phyloP scores from a whole-genome alignment of 1,284 basidiomycete species.

The Cutaneotrichosporon sp. region DNA sequence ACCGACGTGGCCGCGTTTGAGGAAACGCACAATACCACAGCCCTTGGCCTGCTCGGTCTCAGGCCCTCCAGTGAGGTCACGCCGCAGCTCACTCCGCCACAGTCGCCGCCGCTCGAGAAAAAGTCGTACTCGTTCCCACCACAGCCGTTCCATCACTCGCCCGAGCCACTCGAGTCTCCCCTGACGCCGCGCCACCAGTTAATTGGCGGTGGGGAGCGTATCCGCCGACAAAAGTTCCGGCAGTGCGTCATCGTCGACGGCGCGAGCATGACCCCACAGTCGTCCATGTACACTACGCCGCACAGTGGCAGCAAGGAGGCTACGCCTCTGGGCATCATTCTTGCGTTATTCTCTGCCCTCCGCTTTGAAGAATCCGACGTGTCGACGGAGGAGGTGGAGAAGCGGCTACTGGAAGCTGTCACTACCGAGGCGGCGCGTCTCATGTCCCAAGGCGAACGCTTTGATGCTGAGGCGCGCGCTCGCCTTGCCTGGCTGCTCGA shows the following conservation, averaged over 20 bases:
- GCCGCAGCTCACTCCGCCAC: background rate
- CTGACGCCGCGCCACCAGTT: background rate
- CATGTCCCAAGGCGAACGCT: background rate
- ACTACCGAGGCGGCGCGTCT: conserved; percentile 7
- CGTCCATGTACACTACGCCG: background rate
- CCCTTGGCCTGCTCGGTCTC: too few relatives aligned
- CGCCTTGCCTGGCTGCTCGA: conserved; percentile 14
- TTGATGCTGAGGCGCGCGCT: conserved; percentile 8
- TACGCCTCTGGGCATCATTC: conserved; percentile 6
- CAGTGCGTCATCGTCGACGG: conserved; percentile 21
- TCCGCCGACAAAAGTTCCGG: conserved; percentile 10
- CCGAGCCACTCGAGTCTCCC: background rate
- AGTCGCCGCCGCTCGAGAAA: background rate
- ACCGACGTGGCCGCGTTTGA: background rate
- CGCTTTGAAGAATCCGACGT: background rate
- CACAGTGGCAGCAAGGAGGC: background rate
- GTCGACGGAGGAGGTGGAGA: conserved; percentile 1
- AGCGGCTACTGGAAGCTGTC: background rate
- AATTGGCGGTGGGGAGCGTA: background rate
- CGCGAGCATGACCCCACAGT: conserved; percentile 5
- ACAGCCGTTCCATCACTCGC: background rate
- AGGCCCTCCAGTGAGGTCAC: too few relatives aligned
- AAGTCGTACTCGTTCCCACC: background rate
- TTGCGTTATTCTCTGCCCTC: conserved; percentile 1
- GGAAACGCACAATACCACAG: too few relatives aligned